phyloP scores from a whole-genome alignment of 1,284 basidiomycete genomes.

The Microbotryum silenes-acaulis region DNA sequence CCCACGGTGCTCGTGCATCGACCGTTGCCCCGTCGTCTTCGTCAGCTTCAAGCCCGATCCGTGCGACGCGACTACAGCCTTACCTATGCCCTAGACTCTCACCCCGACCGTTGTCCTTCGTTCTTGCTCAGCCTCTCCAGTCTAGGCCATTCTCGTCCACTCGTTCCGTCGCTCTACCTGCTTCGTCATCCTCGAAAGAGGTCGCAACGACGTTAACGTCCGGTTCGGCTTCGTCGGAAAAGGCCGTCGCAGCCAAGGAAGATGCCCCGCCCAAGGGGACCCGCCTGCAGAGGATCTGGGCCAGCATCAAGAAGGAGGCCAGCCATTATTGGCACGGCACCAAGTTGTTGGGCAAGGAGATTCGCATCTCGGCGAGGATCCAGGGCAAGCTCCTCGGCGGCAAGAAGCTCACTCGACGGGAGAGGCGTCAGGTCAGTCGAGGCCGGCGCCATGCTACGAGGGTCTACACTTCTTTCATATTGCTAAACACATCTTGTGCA shows the following conservation, averaged over 20 bases:
- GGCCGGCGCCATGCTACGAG: too few relatives aligned
- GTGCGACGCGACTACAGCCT: too few relatives aligned
- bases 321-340: slow-evolving; percentile 96
- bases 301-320: slow-evolving; percentile 89
- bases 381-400: slow-evolving; percentile 90
- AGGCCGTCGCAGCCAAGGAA: slow-evolving; percentile 17
- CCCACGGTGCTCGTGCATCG: too few relatives aligned
- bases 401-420: slow-evolving; percentile 80
- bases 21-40: too few relatives aligned
- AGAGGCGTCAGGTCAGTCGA: slow-evolving; percentile 72
- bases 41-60: too few relatives aligned
- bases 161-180: neutral
- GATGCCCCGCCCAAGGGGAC: slow-evolving; percentile 16
- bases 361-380: slow-evolving; percentile 77
- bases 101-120: too few relatives aligned
- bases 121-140: too few relatives aligned
- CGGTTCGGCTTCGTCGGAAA: slow-evolving; percentile 1
- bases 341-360: slow-evolving; percentile 89
- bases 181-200: slow-evolving; percentile 7
- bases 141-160: too few relatives aligned
- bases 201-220: slow-evolving; percentile 13
- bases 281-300: slow-evolving; percentile 52
- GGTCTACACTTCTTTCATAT: neutral
- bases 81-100: too few relatives aligned
- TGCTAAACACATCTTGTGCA: neutral